Evolutionary conservation across 176 grass and related monocot genomes (phyloP).

Genomic region (Triticum timopheevii): DNA sequence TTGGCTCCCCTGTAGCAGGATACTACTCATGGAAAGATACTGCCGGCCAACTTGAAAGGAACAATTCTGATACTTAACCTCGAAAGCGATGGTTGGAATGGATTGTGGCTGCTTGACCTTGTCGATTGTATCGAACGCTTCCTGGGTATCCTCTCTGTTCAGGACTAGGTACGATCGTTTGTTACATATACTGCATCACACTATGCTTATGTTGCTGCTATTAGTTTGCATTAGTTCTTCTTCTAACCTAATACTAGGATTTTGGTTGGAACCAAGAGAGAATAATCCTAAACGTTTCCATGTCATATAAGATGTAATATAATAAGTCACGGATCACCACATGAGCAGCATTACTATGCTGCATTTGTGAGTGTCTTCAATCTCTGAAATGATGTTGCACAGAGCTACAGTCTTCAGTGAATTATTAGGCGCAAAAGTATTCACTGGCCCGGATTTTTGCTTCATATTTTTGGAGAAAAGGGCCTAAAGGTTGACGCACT

Average conservation of each 20-base stretch:
- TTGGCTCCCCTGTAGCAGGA: conserved; percentile 20
- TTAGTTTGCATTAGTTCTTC: conserved; percentile 14
- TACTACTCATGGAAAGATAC: conserved; percentile 14
- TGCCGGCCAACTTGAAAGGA: neutral
- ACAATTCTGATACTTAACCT: conserved; percentile 3
- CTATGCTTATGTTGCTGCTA: neutral
- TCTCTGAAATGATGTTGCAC: neutral
- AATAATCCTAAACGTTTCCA: neutral
- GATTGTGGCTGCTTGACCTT: conserved; percentile 28
- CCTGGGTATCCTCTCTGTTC: neutral
- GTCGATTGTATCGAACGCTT: neutral
- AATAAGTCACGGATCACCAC: neutral
- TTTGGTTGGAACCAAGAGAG: neutral
- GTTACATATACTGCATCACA: neutral
- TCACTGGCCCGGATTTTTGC: neutral
- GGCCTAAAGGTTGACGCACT: neutral
- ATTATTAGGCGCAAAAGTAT: conserved; percentile 9
- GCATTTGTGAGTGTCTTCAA: neutral
- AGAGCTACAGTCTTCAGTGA: conserved; percentile 16
- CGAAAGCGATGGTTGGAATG: neutral
- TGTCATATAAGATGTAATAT: neutral
- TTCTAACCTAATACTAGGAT: conserved; percentile 6
- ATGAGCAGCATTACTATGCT: neutral
- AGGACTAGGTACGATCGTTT: neutral
- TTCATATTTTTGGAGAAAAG: conserved; percentile 7